phyloP scores from a whole-genome alignment of 805 yeast genomes.

The Spathaspora hagerdaliae region DNA sequence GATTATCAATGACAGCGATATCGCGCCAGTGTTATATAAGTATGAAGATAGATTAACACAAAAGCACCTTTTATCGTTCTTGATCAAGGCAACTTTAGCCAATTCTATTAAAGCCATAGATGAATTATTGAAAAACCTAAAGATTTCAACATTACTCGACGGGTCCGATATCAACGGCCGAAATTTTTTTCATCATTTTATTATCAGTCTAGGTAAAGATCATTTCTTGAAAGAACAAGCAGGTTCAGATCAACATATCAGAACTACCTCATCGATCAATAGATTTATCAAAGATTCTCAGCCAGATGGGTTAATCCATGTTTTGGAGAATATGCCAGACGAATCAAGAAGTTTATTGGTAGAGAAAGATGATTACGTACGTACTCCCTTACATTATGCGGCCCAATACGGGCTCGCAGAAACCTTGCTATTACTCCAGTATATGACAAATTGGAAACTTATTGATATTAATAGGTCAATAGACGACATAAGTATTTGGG shows the following conservation, averaged over 20 bases:
- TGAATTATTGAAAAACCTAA: constrained; percentile 46
- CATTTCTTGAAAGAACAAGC: constrained; percentile 25
- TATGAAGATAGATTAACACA: constrained; percentile 42
- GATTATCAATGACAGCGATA: constrained; percentile 37
- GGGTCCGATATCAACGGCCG: constrained; percentile 74
- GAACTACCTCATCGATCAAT: background rate
- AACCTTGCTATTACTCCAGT: constrained; percentile 9
- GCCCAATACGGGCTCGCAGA: constrained; percentile 74
- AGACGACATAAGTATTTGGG: constrained; percentile 60
- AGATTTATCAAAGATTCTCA: background rate
- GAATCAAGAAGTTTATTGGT: constrained; percentile 34
- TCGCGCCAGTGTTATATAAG: constrained; percentile 34
- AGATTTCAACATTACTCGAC: constrained; percentile 42
- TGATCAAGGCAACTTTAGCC: constrained; percentile 62
- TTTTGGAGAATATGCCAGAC: constrained; percentile 46
- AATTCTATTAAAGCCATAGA: constrained; percentile 57
- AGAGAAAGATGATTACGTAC: constrained; percentile 67
- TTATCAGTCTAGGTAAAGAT: constrained; percentile 73
- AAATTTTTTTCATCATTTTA: constrained; percentile 80
- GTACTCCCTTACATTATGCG: constrained; percentile 89
- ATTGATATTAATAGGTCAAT: constrained; percentile 46
- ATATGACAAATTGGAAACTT: constrained; percentile 61
- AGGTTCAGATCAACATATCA: constrained; percentile 8
- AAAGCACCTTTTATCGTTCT: constrained; percentile 53
- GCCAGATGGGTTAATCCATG: constrained; percentile 49